Evolutionary conservation across 805 yeast genomes (phyloP), one percentile per base, ranked within the genome.

Genomic region (Wickerhamiella alocasiicola): DNA sequence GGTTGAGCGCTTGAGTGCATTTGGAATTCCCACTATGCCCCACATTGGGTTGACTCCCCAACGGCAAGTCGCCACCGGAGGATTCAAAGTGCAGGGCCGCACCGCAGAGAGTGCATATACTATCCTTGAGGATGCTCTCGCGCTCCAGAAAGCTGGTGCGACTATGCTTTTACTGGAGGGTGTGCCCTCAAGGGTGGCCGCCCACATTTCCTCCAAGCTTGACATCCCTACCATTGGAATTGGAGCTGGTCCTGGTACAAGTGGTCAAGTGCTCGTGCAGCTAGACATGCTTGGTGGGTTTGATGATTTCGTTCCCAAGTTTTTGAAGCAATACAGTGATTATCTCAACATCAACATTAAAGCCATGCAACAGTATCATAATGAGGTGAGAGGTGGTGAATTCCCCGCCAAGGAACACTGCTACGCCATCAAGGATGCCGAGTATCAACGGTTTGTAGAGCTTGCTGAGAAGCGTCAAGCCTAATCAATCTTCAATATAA

Each of bases 41-140:
- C 98, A 88, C 58, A 73, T 83, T 23, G 98, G 98, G 0, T 64
- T 88, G 24, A 83, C 94, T 3, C 98, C 98, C 2, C 97, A 91
- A 57, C 70, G 82, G 31, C 76, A 76, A 46, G 74, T 82, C 47
- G 56, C 82, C 0, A 55, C 81, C 11, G 87, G 95, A 16, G 98
- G 98, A 0, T 88, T 78, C 61, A 80, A 76, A 59, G 79, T 82
- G 1, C 98, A 88, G 57, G 96, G 94, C 0, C 63, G 63, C 36
- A 64, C 74, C 0, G 61, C 64, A 0, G 55, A 56, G 3, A 66
- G 68, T 25, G 93, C 94, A 0, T 36, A 66, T 4, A 60, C 67
- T 12, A 63, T 88, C 2, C 66, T 69, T 33, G 63, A 74, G 28
- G 84, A 85, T 45, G 93, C 95, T 2, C 45, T 68, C 39, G 72